Base-by-base conservation (phyloP, 2,329 filamentous ascomycete genomes). In the Xylaria sp. region DNA sequence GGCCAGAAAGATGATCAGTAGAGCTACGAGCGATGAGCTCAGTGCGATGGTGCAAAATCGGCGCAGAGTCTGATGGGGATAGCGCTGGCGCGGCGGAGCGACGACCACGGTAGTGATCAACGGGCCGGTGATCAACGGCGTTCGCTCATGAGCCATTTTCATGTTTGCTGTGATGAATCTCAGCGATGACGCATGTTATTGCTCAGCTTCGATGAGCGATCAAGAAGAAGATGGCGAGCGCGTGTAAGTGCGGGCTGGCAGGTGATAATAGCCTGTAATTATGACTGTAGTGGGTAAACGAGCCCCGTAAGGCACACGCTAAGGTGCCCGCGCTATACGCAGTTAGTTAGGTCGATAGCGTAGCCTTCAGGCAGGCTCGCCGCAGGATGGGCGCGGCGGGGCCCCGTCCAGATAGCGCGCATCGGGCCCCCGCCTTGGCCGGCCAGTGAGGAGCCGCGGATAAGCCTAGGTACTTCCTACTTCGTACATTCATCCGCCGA, bases 11-110 rank as follows among this genome's bases (percentile, higher is more conserved):
- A 79, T 76, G 49, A 83, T 63, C 13, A 80, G 67, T 55, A 85
- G 79, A 50, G 77, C 76, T 49, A 83, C 68, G 42, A 86, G 70
- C 7, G 83, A 76, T 10, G 82, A 85, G 37, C 81, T 74, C 53
- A 84, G 76, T 19, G 82, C 79, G 59, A 89, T 77, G 48, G 84
- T 88, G 71, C 85, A 90, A 72, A 88, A 84, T 59, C 86, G 83
- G 54, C 87, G 85, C 51, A 86, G 71, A 34, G 80, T 81, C 65
- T 82, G 78, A 66, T 88, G 84, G 50, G 77, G 77, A 67, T 86
- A 86, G 66, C 85, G 78, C 64, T 74, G 78, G 67, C 78, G 77
- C 61, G 78, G 76, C 63, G 81, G 72, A 60, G 78, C 78, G 66
- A 87, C 77, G 16, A 71, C 80, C 60, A 90, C 83, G 55, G 82